Evolutionary conservation across 2,329 filamentous ascomycete species (phyloP).

Genomic region (Cryphonectria radicalis): DNA sequence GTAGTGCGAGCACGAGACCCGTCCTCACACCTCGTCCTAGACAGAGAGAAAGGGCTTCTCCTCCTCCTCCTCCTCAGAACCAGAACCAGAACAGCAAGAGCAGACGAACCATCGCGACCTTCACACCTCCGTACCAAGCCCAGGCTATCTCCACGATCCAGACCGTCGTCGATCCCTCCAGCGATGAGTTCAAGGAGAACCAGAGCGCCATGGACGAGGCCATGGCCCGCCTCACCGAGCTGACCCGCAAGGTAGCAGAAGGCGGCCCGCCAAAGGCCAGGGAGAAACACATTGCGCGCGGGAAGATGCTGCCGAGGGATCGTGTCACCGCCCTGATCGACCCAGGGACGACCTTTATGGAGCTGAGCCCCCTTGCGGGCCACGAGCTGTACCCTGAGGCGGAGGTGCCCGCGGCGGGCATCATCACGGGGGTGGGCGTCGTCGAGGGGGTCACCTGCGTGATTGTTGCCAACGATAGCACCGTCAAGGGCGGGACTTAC

Average conservation of each 20-base stretch:
- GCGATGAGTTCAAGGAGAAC: slow-evolving; percentile 82
- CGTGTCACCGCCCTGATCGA: slow-evolving; percentile 87
- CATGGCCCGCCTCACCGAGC: slow-evolving; percentile 66
- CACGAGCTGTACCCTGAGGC: slow-evolving; percentile 85
- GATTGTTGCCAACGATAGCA: slow-evolving; percentile 94
- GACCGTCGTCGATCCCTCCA: slow-evolving; percentile 75
- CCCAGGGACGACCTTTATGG: slow-evolving; percentile 85
- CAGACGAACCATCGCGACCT: slow-evolving; percentile 65
- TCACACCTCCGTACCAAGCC: slow-evolving; percentile 81
- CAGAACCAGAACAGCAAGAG: background rate
- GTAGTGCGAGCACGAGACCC: background rate
- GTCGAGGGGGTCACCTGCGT: slow-evolving; percentile 91
- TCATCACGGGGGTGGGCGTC: slow-evolving; percentile 89
- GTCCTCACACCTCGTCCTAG: slow-evolving; percentile 31
- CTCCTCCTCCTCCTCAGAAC: background rate
- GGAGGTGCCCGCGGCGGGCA: slow-evolving; percentile 85
- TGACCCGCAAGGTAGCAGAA: slow-evolving; percentile 73
- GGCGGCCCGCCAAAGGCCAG: slow-evolving; percentile 83
- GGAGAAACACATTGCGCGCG: slow-evolving; percentile 83
- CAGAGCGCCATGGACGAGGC: slow-evolving; percentile 75
- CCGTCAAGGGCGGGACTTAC: slow-evolving; percentile 96
- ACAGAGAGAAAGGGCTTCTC: slow-evolving; percentile 20
- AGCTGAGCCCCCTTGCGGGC: slow-evolving; percentile 90
- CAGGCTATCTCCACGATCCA: slow-evolving; percentile 80
- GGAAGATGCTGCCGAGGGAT: slow-evolving; percentile 94